A percentile compares a stretch with the other conserved stretches of the same genome.
Evolutionary conservation across 257 asterid species (phyloP).

Genomic region (Nemophila menziesii): DNA sequence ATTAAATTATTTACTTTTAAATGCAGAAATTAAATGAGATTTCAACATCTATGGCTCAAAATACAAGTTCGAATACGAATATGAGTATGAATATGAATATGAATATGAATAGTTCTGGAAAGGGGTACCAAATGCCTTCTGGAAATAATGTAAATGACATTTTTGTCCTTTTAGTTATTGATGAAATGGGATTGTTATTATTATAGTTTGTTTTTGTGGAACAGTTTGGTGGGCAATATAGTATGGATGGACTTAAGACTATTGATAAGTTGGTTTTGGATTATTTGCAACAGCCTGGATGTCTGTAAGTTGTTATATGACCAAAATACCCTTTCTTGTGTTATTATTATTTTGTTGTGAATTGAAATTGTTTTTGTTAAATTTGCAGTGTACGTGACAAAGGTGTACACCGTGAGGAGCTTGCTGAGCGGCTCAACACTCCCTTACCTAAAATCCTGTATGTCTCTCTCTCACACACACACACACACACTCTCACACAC

Average conservation of each 20-base stretch:
- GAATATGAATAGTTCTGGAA: slow-evolving; percentile 46
- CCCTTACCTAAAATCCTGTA: slow-evolving; percentile 47
- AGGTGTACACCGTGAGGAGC: slow-evolving; percentile 57
- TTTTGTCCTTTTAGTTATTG: slow-evolving; percentile 3
- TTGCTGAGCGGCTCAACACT: slow-evolving; percentile 36
- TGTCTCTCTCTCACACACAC: slow-evolving; percentile 14
- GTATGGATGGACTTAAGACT: slow-evolving; percentile 35
- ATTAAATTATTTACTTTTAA: background rate
- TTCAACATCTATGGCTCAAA: slow-evolving; percentile 25
- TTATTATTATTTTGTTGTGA: background rate
- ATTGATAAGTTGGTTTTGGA: slow-evolving; percentile 28
- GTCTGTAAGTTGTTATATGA: slow-evolving; percentile 61
- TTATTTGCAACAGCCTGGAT: slow-evolving; percentile 52
- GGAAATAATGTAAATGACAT: slow-evolving; percentile 34
- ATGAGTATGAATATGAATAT: too few relatives aligned
- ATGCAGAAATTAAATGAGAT: slow-evolving; percentile 46
- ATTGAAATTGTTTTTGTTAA: background rate
- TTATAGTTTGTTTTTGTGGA: slow-evolving; percentile 13
- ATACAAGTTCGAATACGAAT: slow-evolving; percentile 38
- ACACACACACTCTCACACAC: slow-evolving; percentile 6
- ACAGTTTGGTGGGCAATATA: slow-evolving; percentile 43
- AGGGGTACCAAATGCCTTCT: slow-evolving; percentile 42
- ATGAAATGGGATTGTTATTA: background rate
- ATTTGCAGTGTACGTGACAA: slow-evolving; percentile 39
- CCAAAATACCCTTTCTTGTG: too few relatives aligned